Base-by-base conservation (phyloP, 139 green algal genomes). In the Closterium sp. region DNA sequence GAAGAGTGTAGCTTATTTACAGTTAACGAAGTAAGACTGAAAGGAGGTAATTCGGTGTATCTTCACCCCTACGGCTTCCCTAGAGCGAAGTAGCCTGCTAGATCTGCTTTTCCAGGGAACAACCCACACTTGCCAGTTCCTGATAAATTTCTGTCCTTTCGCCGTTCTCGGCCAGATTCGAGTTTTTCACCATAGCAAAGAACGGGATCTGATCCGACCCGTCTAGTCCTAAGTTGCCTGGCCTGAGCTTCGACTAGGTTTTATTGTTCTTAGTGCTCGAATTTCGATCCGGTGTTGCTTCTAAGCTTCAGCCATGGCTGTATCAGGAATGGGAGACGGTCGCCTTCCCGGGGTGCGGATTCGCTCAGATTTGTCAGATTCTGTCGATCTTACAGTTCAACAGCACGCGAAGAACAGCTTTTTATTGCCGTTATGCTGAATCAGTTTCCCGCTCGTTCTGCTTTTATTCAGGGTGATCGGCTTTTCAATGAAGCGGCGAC, bases 401-500 rank as follows among this genome's bases (percentile, higher is more conserved):
- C 17, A 79, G 62, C 62, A 79, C 62, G 62, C 62, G 62, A 5
- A 22, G 62, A 13, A 79, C 2, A 4, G 17, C 3, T 32, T 30
- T 34, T 28, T 34, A 32, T 87, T 32, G 13, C n/a, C 11, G 9
- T 21, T 87, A 1, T 87, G 28, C 85, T 31, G 28, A 32, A 87
- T 87, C n/a, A 31, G 27, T 31, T 87, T 79, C 62, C 62, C 11
- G 28, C 85, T 32, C 85, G n/a, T 87, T 87, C 28, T 31, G n/a
- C 85, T 87, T 29, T 29, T 88, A 19, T 70, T 31, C 88, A 90
- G 88, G 88, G 88, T n/a, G 89, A 91, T 84, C 29, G 89, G 38
- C 79, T 91, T 84, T 91, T 92, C n/a, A 88, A 93, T 31, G 95
- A 97, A 86, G 97, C 97, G 3, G 97, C 98, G 0, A 95, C 93